Conservation (phyloP, 352 stramenopile species). For the Pythium grandisporangium region DNA sequence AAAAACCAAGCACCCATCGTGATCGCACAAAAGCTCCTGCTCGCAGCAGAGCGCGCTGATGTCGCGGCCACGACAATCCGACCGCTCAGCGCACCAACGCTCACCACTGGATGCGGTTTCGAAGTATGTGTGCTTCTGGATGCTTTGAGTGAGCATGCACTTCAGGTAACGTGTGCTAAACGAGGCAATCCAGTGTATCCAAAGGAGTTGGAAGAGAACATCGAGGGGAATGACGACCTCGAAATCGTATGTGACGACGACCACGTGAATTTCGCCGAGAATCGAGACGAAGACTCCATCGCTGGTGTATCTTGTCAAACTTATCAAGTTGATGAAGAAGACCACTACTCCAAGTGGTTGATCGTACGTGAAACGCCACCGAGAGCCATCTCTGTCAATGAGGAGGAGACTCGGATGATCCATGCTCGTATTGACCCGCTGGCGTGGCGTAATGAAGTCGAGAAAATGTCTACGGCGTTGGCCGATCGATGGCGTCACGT, state of each 20-base stretch:
- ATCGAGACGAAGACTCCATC: conserved; percentile 11
- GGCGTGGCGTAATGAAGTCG: conserved; percentile 9
- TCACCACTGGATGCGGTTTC: conserved; percentile 29
- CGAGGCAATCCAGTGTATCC: conserved; percentile 19
- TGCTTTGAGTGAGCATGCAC: conserved; percentile 24
- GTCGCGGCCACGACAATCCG: conserved; percentile 14
- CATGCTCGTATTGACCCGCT: conserved; percentile 6
- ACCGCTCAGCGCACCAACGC: conserved; percentile 23
- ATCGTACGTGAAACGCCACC: conserved; percentile 13
- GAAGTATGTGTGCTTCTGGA: conserved; percentile 50
- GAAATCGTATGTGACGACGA: conserved; percentile 33
- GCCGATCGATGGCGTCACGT: conserved; percentile 1
- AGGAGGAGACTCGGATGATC: conserved; percentile 9
- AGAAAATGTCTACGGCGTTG: conserved; percentile 3
- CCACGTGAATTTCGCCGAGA: too few relatives aligned
- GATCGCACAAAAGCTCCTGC: conserved; percentile 33
- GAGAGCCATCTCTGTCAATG: too few relatives aligned
- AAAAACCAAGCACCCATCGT: conserved; percentile 15
- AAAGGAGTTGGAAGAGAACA: conserved; percentile 26
- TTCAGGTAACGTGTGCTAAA: conserved; percentile 13
- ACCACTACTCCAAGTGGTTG: conserved; percentile 7
- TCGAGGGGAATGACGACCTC: conserved; percentile 29
- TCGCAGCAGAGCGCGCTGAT: conserved; percentile 33
- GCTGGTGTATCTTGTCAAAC: too few relatives aligned
- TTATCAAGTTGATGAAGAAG: neutral